Conservation (phyloP, 768 basidiomycete genomes). For the Leccinum boreale region DNA sequence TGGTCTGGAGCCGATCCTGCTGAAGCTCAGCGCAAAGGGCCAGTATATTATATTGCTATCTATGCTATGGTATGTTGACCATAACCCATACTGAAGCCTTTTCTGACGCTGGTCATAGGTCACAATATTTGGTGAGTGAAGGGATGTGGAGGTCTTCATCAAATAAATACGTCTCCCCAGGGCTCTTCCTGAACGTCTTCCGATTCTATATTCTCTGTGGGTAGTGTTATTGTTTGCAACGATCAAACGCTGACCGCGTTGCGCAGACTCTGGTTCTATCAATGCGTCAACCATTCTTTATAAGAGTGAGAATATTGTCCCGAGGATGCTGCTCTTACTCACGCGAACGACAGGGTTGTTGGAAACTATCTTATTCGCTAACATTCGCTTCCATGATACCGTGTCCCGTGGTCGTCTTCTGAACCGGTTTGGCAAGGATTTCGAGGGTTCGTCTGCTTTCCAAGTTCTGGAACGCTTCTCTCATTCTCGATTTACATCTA, state of each 20-base stretch:
- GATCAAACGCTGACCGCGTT: slow-evolving; percentile 5
- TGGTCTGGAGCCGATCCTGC: slow-evolving; percentile 55
- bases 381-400: slow-evolving; percentile 92
- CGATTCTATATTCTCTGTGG: slow-evolving; percentile 72
- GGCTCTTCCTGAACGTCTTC: slow-evolving; percentile 54
- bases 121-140: slow-evolving; percentile 32
- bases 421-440: slow-evolving; percentile 88
- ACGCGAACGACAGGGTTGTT: slow-evolving; percentile 44
- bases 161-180: slow-evolving; percentile 30
- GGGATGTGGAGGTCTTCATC: not conserved
- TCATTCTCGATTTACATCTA: slow-evolving; percentile 26
- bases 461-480: not conserved
- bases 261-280: slow-evolving; percentile 70
- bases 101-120: slow-evolving; percentile 32
- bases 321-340: slow-evolving; percentile 6
- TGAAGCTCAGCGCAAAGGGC: slow-evolving; percentile 38
- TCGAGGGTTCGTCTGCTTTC: slow-evolving; percentile 50
- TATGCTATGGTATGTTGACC: slow-evolving; percentile 57
- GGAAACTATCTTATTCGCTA: slow-evolving; percentile 80
- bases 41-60: slow-evolving; percentile 48
- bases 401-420: slow-evolving; percentile 79
- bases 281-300: slow-evolving; percentile 77
- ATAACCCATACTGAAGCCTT: not conserved
- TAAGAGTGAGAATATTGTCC: slow-evolving; percentile 42
- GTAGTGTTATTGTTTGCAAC: slow-evolving; percentile 18